Conservation (phyloP, 139 green algal genomes). For the Picochlorum sp. region DNA sequence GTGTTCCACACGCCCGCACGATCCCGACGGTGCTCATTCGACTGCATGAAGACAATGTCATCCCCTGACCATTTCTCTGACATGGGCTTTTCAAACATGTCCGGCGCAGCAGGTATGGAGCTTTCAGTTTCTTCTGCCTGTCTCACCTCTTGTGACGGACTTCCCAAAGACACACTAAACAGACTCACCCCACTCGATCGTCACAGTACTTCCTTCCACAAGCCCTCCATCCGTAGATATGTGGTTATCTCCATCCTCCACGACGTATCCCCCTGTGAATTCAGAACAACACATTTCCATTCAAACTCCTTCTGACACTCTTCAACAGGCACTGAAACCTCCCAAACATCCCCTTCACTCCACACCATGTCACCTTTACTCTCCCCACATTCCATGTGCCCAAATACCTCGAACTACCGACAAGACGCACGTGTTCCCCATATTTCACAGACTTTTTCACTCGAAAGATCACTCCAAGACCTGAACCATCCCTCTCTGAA, state of each 20-base stretch:
- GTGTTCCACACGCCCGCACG: constrained; percentile 58
- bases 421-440: constrained; percentile 16
- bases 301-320: constrained; percentile 17
- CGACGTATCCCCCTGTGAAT: neutral
- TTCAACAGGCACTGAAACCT: constrained; percentile 11
- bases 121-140: neutral
- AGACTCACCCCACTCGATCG: neutral
- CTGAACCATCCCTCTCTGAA: too few relatives aligned
- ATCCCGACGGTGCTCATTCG: constrained; percentile 61
- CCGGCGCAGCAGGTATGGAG: neutral
- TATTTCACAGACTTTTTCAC: constrained; percentile 11
- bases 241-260: constrained; percentile 61
- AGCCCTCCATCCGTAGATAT: neutral
- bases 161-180: too few relatives aligned
- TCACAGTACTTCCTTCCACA: neutral
- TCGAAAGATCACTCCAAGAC: too few relatives aligned
- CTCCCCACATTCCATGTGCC: constrained; percentile 36
- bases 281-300: constrained; percentile 44
- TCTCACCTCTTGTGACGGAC: neutral
- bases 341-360: constrained; percentile 49
- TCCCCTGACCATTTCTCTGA: constrained; percentile 32
- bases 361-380: constrained; percentile 27
- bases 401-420: constrained; percentile 30
- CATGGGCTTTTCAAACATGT: neutral
- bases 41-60: constrained; percentile 63